Evolutionary conservation across 2,329 filamentous ascomycete genomes (phyloP).

Genomic region (Pyrenochaeta sp.): DNA sequence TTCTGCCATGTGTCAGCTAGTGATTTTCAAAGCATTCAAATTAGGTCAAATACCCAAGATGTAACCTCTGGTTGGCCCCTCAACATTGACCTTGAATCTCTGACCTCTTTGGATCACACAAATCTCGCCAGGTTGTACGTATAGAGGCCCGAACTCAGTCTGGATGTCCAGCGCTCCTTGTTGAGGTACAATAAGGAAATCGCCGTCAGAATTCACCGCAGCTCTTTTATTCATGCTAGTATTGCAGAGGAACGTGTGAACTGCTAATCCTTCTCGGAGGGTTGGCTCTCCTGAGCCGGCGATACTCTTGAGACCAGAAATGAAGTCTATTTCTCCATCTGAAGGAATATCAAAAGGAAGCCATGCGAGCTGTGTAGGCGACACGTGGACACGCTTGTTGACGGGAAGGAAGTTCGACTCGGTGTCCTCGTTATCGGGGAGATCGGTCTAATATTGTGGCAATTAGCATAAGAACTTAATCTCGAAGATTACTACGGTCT

Average conservation of each 20-base stretch:
- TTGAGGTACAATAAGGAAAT: conserved; percentile 78
- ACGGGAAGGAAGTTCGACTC: conserved; percentile 46
- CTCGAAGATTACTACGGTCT: no score
- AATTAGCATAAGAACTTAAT: conserved; percentile 40
- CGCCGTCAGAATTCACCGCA: conserved; percentile 71
- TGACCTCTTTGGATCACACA: conserved; percentile 77
- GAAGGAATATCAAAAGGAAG: conserved; percentile 45
- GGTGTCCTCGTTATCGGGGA: conserved; percentile 46
- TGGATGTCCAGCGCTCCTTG: conserved; percentile 77
- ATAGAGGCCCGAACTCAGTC: conserved; percentile 76
- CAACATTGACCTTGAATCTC: conserved; percentile 74
- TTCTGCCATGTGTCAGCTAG: conserved; percentile 27
- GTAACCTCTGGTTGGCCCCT: conserved; percentile 72
- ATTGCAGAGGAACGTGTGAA: conserved; percentile 45
- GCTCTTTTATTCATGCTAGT: conserved; percentile 47
- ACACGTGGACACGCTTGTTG: conserved; percentile 47
- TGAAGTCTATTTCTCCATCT: conserved; percentile 41
- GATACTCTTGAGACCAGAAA: conserved; percentile 46
- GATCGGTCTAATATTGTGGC: conserved; percentile 34
- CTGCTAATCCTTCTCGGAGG: conserved; percentile 45
- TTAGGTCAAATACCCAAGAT: conserved; percentile 60
- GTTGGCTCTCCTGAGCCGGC: conserved; percentile 50
- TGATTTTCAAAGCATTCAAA: background rate
- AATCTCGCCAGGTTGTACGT: conserved; percentile 81
- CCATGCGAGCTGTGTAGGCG: conserved; percentile 48